Conservation (phyloP, 768 basidiomycete species). For the Suillus luteus region DNA sequence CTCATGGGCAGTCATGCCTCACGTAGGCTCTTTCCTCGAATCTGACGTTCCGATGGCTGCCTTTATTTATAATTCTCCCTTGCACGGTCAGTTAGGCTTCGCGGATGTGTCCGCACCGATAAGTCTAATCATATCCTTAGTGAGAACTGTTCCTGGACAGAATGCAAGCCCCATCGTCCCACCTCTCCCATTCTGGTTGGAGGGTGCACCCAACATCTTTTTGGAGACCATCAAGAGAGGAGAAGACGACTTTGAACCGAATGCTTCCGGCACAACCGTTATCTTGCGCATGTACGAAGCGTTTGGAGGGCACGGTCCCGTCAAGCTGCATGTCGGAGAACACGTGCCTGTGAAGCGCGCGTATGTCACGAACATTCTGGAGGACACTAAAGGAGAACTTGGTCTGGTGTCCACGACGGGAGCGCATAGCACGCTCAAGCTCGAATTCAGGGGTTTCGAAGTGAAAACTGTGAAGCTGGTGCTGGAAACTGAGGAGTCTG, state of each 20-base stretch:
- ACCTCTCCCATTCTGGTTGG: conserved; percentile 61
- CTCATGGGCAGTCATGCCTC: conserved; percentile 89
- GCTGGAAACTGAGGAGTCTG: conserved; percentile 26
- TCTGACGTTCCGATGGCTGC: conserved; percentile 85
- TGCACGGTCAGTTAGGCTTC: conserved; percentile 54
- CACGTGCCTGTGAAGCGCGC: conserved; percentile 61
- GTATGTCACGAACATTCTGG: conserved; percentile 77
- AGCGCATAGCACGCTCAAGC: conserved; percentile 40
- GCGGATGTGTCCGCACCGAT: conserved; percentile 8
- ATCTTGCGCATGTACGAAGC: conserved; percentile 92
- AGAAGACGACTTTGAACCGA: conserved; percentile 57
- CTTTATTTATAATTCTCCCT: conserved; percentile 83
- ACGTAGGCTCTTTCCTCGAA: conserved; percentile 84
- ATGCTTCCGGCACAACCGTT: conserved; percentile 50
- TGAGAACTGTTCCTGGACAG: conserved; percentile 27
- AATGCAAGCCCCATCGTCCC: conserved; percentile 20
- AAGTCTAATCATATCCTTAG: conserved; percentile 19
- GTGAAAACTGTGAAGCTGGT: conserved; percentile 85
- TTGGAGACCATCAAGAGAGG: conserved; percentile 96
- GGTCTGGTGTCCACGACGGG: conserved; percentile 40
- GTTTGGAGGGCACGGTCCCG: conserved; percentile 83
- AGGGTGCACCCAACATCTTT: conserved; percentile 78
- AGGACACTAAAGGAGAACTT: conserved; percentile 60
- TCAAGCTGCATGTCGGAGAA: conserved; percentile 55
- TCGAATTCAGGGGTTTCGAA: conserved; percentile 85